Evolutionary conservation across 176 grass and related monocot species (phyloP).

Genomic region (Raddia distichophylla): DNA sequence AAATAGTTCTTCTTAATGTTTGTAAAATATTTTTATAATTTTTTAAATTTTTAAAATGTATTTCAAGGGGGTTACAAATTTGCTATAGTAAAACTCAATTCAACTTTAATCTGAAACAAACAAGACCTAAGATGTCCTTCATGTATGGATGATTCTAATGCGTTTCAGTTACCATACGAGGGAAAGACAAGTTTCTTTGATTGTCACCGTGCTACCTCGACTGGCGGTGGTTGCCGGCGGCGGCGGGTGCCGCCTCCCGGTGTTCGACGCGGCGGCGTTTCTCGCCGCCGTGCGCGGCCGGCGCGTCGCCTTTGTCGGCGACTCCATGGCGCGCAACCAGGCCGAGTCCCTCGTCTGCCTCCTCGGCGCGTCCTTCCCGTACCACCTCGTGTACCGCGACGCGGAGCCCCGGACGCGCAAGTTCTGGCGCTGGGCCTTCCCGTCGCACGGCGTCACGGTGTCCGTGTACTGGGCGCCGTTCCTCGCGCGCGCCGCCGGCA

Average conservation of each 20-base stretch:
- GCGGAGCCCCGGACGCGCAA: slow-evolving; percentile 31
- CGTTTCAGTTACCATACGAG: too few species aligned
- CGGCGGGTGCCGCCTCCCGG: slow-evolving; percentile 29
- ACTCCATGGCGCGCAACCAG: slow-evolving; percentile 54
- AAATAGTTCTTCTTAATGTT: too few species aligned
- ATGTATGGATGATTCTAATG: too few species aligned
- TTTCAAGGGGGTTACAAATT: too few species aligned
- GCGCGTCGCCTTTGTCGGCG: slow-evolving; percentile 49
- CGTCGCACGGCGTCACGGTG: slow-evolving; percentile 38
- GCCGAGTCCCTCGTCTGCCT: slow-evolving; percentile 47
- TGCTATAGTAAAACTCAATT: too few species aligned
- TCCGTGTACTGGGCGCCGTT: slow-evolving; percentile 61
- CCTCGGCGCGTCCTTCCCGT: slow-evolving; percentile 33
- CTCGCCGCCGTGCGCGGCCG: slow-evolving; percentile 25
- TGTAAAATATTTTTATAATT: too few species aligned
- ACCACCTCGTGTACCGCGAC: slow-evolving; percentile 33
- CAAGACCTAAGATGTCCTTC: too few species aligned
- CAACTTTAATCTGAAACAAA: too few species aligned
- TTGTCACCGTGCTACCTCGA: slow-evolving; percentile 47
- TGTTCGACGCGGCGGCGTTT: slow-evolving; percentile 32
- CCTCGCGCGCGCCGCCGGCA: slow-evolving; percentile 32
- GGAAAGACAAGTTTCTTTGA: too few species aligned
- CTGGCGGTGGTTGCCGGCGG: slow-evolving; percentile 50
- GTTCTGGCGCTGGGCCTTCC: slow-evolving; percentile 47
- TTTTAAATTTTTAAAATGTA: too few species aligned